Base-by-base conservation (phyloP, 768 basidiomycete genomes). In the Trichaptum fuscoviolaceum region DNA sequence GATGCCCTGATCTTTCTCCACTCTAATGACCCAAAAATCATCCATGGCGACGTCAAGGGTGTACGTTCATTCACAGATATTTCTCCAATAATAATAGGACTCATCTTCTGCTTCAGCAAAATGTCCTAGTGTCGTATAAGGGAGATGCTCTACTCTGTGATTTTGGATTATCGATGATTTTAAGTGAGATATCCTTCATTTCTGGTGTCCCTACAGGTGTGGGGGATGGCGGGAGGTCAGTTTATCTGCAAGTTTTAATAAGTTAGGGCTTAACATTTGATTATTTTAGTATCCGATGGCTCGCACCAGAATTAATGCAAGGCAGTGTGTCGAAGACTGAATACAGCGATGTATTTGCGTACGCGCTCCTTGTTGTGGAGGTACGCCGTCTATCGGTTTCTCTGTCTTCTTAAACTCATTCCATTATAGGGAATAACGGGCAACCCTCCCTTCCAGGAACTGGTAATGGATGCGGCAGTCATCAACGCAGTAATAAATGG, bases 61-160 rank as follows among this genome's bases (percentile, higher is more conserved):
- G 59, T 61, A 17, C 24, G 59, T 61, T 9, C 17, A 18, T 61
- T 61, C 15, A 34, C 23, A 25, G 12, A 5, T 18, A 12, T 9
- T 34, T 25, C 23, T 61, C 5, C 23, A 61, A 9, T 9, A 17
- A 6, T 61, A 61, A 9, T 9, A 17, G 2, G 6, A 61, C 24
- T 25, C 30, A 25, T 23, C 9, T 25, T 23, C 23, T 24, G 3
- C 24, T 35, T 10, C 42, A 64, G 30, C 30, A 59, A 27, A 64
- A 67, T 58, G 61, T 67, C 25, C n/a, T 67, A 15, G 27, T 57
- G 6, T 65, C 64, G 12, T 15, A 57, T 10, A 12, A 27, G 12
- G 52, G 57, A 12, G 52, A 65, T 34, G 52, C 64, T n/a, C 30
- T 65, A 23, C 64, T 65, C 42, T 26, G 36, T 7, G 64, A 65